Percentiles rank a stretch among this genome's conserved stretches.
phyloP scores from a whole-genome alignment of 441 rosid genomes.

The Hura crepitans region DNA sequence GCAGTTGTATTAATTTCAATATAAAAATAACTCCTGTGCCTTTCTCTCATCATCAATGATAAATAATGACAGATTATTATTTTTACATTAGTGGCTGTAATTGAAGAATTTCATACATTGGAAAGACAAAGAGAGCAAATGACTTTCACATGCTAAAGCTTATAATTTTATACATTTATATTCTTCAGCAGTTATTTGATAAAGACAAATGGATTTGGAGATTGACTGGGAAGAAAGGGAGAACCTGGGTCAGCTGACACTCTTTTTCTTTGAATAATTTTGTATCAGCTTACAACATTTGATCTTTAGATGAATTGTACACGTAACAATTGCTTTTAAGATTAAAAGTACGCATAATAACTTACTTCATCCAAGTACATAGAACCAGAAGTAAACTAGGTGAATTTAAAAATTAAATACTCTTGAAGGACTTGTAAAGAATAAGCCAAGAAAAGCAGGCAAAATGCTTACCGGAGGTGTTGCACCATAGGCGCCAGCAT shows the following conservation, averaged over 20 bases:
- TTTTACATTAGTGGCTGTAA: neutral
- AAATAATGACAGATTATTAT: neutral
- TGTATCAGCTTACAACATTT: neutral
- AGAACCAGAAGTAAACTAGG: neutral
- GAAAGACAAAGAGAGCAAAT: neutral
- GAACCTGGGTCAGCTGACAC: no score
- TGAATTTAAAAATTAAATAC: conserved; percentile 2
- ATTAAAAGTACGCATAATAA: neutral
- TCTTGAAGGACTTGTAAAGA: conserved; percentile 2
- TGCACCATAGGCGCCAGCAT: conserved; percentile 66
- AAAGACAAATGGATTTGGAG: neutral
- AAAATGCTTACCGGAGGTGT: conserved; percentile 68
- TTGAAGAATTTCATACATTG: neutral
- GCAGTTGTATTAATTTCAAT: neutral
- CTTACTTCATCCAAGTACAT: neutral
- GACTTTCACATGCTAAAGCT: neutral
- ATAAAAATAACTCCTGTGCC: neutral
- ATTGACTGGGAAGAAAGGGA: no score
- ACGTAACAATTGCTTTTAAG: neutral
- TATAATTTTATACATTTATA: no score
- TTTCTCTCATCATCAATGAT: neutral
- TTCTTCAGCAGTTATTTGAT: neutral
- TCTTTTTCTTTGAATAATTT: no score
- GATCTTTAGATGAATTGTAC: neutral
- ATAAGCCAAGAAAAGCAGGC: conserved; percentile 6